These are phyloP conservation scores for Geotrichum citri-aurantii DNA, from an alignment of 1,139 yeast species.

Conservation along the genomic window DNA sequence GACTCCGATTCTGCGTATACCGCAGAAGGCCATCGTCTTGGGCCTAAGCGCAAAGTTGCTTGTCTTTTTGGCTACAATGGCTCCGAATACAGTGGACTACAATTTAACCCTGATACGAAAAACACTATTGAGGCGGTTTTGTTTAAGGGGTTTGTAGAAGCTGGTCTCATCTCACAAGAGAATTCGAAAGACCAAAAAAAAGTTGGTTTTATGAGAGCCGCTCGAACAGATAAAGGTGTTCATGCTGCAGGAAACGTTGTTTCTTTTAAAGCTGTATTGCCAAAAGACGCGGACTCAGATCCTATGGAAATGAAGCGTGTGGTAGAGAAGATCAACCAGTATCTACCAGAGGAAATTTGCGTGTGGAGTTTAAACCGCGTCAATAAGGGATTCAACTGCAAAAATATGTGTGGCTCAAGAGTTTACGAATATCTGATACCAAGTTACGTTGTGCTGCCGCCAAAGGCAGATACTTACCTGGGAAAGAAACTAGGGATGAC, in stretches of 20 bases:
- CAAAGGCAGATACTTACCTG: conserved; percentile 50
- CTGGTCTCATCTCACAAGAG: conserved; percentile 86
- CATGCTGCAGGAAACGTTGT: conserved; percentile 98
- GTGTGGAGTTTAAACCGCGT: conserved; percentile 91
- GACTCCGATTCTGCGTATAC: not conserved
- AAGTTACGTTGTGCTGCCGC: conserved; percentile 80
- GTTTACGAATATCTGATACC: conserved; percentile 91
- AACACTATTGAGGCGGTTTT: conserved; percentile 92
- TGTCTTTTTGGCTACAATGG: conserved; percentile 95
- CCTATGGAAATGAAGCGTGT: conserved; percentile 40
- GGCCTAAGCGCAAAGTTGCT: conserved; percentile 85
- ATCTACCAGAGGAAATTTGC: conserved; percentile 78
- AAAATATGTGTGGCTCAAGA: conserved; percentile 92
- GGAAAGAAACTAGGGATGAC: conserved; percentile 12
- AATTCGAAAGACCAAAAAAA: conserved; percentile 88
- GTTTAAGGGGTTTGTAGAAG: conserved; percentile 73
- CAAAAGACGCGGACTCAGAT: conserved; percentile 47
- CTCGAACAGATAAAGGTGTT: conserved; percentile 97
- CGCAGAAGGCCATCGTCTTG: conserved; percentile 1
- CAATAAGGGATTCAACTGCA: conserved; percentile 86
- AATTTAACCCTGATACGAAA: conserved; percentile 74
- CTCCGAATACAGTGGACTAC: conserved; percentile 97
- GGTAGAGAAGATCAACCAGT: conserved; percentile 61
- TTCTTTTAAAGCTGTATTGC: conserved; percentile 80
- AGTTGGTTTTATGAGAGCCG: conserved; percentile 89